These are phyloP conservation scores for Aspergillus pseudotamarii DNA, from an alignment of 2,329 filamentous ascomycete species.

Conservation along the genomic window DNA sequence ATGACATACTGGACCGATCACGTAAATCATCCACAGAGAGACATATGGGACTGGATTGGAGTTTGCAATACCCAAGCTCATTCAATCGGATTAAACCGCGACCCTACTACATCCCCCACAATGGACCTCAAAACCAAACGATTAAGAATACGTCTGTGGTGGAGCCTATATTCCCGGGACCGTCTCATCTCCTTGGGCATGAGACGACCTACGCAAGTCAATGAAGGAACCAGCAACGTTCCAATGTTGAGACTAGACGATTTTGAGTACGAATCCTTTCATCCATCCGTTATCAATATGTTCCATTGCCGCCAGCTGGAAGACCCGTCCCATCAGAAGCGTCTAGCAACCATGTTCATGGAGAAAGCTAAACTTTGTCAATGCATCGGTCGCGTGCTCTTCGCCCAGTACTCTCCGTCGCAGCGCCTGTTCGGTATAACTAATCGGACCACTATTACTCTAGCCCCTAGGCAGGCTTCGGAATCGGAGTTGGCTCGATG, in stretches of 20 bases:
- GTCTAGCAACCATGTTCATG: slow-evolving; percentile 82
- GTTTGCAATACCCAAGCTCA: slow-evolving; percentile 29
- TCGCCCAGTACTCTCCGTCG: slow-evolving; percentile 83
- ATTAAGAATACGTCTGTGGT: slow-evolving; percentile 88
- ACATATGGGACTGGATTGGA: slow-evolving; percentile 45
- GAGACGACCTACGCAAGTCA: slow-evolving; percentile 83
- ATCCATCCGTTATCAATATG: slow-evolving; percentile 67
- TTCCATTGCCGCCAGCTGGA: slow-evolving; percentile 68
- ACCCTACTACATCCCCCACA: slow-evolving; percentile 15
- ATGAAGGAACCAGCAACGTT: slow-evolving; percentile 88
- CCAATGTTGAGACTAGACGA: slow-evolving; percentile 79
- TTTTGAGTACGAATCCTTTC: slow-evolving; percentile 71
- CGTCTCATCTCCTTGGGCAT: slow-evolving; percentile 85
- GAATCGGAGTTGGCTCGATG: slow-evolving; percentile 75
- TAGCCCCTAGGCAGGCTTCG: slow-evolving; percentile 79
- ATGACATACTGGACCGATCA: slow-evolving; percentile 97
- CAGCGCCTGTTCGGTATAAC: slow-evolving; percentile 71
- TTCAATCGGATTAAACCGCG: slow-evolving; percentile 26
- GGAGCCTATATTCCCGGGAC: slow-evolving; percentile 91
- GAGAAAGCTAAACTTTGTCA: slow-evolving; percentile 84
- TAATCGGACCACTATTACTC: slow-evolving; percentile 74
- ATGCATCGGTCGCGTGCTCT: slow-evolving; percentile 81
- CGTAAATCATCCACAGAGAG: slow-evolving; percentile 80
- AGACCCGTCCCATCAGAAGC: slow-evolving; percentile 70
- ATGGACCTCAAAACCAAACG: slow-evolving; percentile 43